Percentiles rank a stretch among this genome's conserved stretches.
Evolutionary conservation across 2,329 filamentous ascomycete genomes (phyloP).

Genomic region (Corniculantispora saksenae): DNA sequence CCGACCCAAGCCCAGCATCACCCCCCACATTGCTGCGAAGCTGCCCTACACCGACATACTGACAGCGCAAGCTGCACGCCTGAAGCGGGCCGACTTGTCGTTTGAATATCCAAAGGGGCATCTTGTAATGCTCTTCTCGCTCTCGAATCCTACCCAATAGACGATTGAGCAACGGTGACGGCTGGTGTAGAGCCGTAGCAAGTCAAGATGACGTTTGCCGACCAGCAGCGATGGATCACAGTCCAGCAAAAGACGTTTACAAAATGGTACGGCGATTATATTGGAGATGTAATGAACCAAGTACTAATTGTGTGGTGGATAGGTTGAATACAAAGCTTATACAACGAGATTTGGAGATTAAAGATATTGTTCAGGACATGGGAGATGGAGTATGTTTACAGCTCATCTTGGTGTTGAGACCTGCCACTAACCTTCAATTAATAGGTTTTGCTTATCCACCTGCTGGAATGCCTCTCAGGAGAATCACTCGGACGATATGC

Average conservation of each 20-base stretch:
- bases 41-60: slow-evolving; percentile 20
- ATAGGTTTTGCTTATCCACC: slow-evolving; percentile 90
- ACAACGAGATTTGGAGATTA: slow-evolving; percentile 73
- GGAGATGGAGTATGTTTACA: slow-evolving; percentile 79
- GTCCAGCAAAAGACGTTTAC: slow-evolving; percentile 99
- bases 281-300: background rate
- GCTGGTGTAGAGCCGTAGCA: slow-evolving; percentile 4
- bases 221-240: slow-evolving; percentile 68
- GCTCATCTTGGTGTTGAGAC: background rate
- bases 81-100: slow-evolving; percentile 4
- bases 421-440: slow-evolving; percentile 23
- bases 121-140: background rate
- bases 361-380: slow-evolving; percentile 84
- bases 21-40: slow-evolving; percentile 16
- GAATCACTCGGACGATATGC: slow-evolving; percentile 97
- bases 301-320: background rate
- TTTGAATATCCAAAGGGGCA: background rate
- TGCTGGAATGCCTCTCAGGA: slow-evolving; percentile 91
- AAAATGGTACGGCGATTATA: slow-evolving; percentile 65
- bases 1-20: slow-evolving; percentile 1
- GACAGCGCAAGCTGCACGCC: slow-evolving; percentile 2
- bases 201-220: slow-evolving; percentile 61
- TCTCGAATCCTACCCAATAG: background rate
- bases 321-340: slow-evolving; percentile 97
- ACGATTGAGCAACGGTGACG: slow-evolving; percentile 5